phyloP scores from a whole-genome alignment of 768 basidiomycete genomes.

The Pisolithus marmoratus region DNA sequence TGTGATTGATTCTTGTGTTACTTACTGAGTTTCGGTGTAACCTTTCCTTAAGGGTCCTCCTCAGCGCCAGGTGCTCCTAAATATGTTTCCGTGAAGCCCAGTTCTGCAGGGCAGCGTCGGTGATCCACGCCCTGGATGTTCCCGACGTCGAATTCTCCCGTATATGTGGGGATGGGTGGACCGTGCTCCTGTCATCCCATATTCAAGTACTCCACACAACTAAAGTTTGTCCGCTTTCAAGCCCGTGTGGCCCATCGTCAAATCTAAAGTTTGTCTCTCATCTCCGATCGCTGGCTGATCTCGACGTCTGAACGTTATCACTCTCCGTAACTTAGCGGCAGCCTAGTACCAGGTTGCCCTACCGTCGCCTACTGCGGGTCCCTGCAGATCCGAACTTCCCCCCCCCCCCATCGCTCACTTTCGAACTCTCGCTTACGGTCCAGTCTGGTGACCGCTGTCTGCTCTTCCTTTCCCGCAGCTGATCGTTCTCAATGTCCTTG shows the following conservation, averaged over 20 bases:
- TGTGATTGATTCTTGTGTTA: constrained; percentile 6
- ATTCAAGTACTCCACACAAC: neutral
- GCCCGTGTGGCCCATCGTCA: constrained; percentile 9
- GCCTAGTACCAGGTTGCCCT: constrained; percentile 8
- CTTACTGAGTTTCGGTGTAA: constrained; percentile 23
- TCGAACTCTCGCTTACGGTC: too few relatives aligned
- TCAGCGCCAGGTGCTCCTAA: constrained; percentile 20
- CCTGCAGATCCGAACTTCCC: constrained; percentile 26
- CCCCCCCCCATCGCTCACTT: neutral
- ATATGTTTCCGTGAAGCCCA: constrained; percentile 9
- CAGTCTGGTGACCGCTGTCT: neutral
- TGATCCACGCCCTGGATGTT: constrained; percentile 22
- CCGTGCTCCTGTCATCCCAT: neutral
- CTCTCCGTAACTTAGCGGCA: constrained; percentile 5
- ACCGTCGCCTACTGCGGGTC: neutral
- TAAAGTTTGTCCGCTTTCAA: neutral
- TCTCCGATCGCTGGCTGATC: constrained; percentile 24
- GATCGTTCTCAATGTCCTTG: neutral
- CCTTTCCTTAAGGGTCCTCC: constrained; percentile 24
- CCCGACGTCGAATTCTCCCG: constrained; percentile 4
- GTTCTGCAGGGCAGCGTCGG: constrained; percentile 11
- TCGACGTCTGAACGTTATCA: constrained; percentile 26
- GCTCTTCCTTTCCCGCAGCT: neutral
- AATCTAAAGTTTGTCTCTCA: constrained; percentile 29
- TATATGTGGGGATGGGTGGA: neutral